Evolutionary conservation across 2,329 filamentous ascomycete genomes (phyloP).

Genomic region (Arthrocladium fulminans): DNA sequence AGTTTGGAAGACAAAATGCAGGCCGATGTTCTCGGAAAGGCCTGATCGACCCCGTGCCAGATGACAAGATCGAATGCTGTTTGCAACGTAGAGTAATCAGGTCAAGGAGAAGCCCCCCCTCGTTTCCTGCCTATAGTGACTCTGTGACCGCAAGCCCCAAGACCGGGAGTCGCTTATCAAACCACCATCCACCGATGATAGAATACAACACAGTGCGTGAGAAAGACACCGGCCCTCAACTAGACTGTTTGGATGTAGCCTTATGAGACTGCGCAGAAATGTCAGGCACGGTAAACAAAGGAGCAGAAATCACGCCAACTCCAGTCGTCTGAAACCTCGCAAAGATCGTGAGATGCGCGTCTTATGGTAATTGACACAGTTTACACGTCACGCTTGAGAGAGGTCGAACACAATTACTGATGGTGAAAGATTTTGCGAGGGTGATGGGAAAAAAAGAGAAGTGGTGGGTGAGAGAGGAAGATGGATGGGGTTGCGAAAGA

Average conservation of each 20-base stretch:
- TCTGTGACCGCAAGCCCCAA: background rate
- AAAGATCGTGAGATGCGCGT: constrained; percentile 8
- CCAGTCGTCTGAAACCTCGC: constrained; percentile 7
- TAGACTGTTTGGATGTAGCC: constrained; percentile 11
- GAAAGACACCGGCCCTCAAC: constrained; percentile 4
- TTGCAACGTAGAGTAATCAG: constrained; percentile 4
- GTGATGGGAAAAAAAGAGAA: constrained; percentile 8
- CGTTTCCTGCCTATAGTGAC: background rate
- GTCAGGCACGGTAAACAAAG: constrained; percentile 16
- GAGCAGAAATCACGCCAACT: constrained; percentile 21
- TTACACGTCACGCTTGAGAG: constrained; percentile 20
- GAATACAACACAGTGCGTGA: constrained; percentile 4
- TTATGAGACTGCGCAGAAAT: constrained; percentile 15
- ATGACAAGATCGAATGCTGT: constrained; percentile 4
- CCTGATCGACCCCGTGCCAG: background rate
- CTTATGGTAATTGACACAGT: constrained; percentile 13
- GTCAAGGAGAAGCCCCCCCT: background rate
- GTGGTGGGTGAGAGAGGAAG: constrained; percentile 5
- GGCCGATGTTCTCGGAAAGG: background rate
- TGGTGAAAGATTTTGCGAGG: constrained; percentile 9
- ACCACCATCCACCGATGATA: constrained; percentile 7
- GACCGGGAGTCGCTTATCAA: constrained; percentile 3
- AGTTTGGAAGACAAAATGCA: constrained; percentile 3
- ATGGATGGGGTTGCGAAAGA: constrained; percentile 10
- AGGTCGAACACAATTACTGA: constrained; percentile 20